Percentiles rank a stretch among this genome's conserved stretches.
Conservation (phyloP, 108 stramenopile genomes). For the Skeletonema tropicum region DNA sequence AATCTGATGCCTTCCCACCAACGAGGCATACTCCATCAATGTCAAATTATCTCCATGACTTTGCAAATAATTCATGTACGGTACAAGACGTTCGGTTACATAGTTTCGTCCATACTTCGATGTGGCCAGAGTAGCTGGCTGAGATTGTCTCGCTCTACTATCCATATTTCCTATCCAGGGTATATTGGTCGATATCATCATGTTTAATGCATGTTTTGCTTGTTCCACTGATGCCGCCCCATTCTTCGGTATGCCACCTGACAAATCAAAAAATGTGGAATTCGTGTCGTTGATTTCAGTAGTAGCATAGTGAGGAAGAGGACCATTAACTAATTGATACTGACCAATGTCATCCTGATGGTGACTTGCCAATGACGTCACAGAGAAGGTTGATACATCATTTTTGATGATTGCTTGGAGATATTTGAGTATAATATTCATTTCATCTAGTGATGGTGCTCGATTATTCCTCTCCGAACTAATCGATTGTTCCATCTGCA, state of each 20-base stretch:
- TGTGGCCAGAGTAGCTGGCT: conserved; percentile 43
- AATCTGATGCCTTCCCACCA: conserved; percentile 68
- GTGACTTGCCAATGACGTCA: conserved; percentile 24
- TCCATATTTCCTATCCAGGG: background rate
- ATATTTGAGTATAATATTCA: conserved; percentile 22
- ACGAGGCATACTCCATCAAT: conserved; percentile 72
- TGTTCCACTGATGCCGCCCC: background rate
- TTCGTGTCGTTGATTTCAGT: background rate
- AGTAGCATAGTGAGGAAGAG: conserved; percentile 8
- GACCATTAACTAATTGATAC: conserved; percentile 17
- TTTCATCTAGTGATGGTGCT: background rate
- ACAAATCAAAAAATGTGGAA: background rate
- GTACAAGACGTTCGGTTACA: conserved; percentile 26
- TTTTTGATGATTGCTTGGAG: conserved; percentile 41
- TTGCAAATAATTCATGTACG: conserved; percentile 31
- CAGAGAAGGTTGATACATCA: conserved; percentile 38
- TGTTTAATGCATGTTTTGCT: background rate
- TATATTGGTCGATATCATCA: conserved; percentile 8
- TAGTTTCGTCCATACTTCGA: conserved; percentile 60
- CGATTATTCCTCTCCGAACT: background rate
- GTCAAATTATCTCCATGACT: conserved; percentile 40
- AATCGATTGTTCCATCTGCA: background rate
- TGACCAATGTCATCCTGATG: conserved; percentile 4
- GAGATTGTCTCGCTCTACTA: background rate
- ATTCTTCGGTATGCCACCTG: conserved; percentile 5